Evolutionary conservation across 2,329 filamentous ascomycete species (phyloP), one percentile per base, ranked within the genome.

Genomic region (Chrysoporthe puriensis): DNA sequence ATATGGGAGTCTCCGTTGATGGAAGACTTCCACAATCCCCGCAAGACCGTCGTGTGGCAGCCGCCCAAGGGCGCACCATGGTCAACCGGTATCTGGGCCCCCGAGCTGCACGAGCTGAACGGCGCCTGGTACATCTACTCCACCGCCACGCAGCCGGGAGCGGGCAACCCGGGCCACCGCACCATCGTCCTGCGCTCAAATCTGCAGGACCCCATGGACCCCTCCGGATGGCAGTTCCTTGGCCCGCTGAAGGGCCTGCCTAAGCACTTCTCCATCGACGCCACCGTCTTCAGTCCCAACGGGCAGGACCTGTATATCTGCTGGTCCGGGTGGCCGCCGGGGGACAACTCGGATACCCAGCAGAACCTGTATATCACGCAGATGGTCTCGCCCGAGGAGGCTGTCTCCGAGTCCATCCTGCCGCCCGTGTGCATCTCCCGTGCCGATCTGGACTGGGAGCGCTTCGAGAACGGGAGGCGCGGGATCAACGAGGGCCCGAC

Each of bases 1-100:
- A 77, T 79, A 34, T 78, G 76, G 76, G 64, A 68, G 42, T 78
- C 76, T 0, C 66, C 65, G 2, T 57, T 69, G 18, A 73, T 79
- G 69, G 75, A 78, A 36, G 66, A 77, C 60, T 79, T 78, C 63
- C 66, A 70, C 56, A 62, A 71, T 40, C 71, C 73, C 34, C 66
- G 68, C 13, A 76, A 74, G 50, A 52, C 65, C 21, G 58, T 67
- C 44, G 52, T 67, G 3, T 69, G 68, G 66, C 61, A 69, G 18
- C 68, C 68, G n/a, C 43, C 59, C 26, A 58, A 62, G 3, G 68
- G 62, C 44, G 54, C 68, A 21, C 62, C 62, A 1, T 69, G 65
- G 65, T 64, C 58, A 2, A 58, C 65, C 8, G 68, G 67, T 16
- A 46, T 69, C 43, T 87, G 85, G 85, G 85, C 85, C 0, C 85